Evolutionary conservation across 331 rosid genomes (phyloP), one percentile per base, ranked within the genome.

Genomic region (Erythrophleum ivorense): DNA sequence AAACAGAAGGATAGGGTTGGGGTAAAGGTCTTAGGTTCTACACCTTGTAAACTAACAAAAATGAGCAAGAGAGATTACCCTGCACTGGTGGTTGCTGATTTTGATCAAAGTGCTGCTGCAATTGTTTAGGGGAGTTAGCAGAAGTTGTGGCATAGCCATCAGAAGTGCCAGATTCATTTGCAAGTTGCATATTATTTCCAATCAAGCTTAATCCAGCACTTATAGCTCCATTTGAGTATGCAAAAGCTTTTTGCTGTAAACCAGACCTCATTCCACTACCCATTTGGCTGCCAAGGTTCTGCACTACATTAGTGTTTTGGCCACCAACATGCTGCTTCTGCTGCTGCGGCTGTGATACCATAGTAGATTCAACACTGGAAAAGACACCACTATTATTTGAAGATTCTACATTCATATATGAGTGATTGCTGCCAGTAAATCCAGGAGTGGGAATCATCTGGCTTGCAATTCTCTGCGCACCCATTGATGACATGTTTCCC

Each of bases 401-500:
- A 80, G 97, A 79, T 65, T 91, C 99, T 78, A 84, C 18, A 83
- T 87, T 90, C 87, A 80, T 81, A 81, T 84, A 88, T 50, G 99
- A 90, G 76, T 82, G 86, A 82, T 43, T 83, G 84, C 78, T 85
- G 72, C 84, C 89, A 79, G 73, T 86, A 74, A 91, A 96, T 55
- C 99, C 98, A 55, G 99, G 98, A 53, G 99, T 92, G 49, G 99
- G 99, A 85, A 96, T 96, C 98, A 96, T 96, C 82, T 96, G 98
- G 82, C 97, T 93, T 33, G 94, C 48, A 66, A 83, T 82, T 84
- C 94, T 87, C 77, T 87, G 97, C 74, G 75, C 86, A 80, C 94
- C 93, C 85, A 88, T 75, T 71, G 97, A 85, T 58, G 98, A 82
- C 86, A 91, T 82, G 82, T 86, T 91, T 31, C 92, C 94, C 78